phyloP scores from a whole-genome alignment of 2,329 filamentous ascomycete species.

The Ilyonectria sp. region DNA sequence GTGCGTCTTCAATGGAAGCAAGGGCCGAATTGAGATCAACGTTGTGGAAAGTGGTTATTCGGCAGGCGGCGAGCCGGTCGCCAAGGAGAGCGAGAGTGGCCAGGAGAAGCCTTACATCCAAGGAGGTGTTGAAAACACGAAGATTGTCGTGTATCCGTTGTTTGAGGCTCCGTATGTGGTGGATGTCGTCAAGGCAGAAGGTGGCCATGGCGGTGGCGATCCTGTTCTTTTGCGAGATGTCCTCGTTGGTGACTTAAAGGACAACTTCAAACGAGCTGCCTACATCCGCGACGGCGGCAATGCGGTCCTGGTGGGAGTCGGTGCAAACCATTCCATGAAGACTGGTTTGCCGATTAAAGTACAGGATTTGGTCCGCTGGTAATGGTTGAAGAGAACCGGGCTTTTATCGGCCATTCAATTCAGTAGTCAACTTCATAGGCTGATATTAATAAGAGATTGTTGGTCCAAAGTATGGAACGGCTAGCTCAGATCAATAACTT shows the following conservation, averaged over 20 bases:
- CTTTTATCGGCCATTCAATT: no score
- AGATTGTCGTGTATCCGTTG: conserved; percentile 66
- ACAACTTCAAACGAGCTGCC: conserved; percentile 67
- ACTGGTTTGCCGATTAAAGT: conserved; percentile 42
- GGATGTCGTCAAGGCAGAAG: conserved; percentile 65
- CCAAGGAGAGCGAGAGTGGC: conserved; percentile 64
- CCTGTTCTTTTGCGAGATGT: conserved; percentile 67
- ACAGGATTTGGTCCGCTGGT: conserved; percentile 42
- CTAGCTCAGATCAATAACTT: no score
- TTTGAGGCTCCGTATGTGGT: conserved; percentile 72
- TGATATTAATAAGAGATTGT: no score
- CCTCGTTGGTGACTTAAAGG: conserved; percentile 66
- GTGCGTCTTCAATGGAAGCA: conserved; percentile 71
- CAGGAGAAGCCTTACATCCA: conserved; percentile 41
- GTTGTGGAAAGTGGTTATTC: conserved; percentile 75
- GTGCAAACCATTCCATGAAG: conserved; percentile 69
- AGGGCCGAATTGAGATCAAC: conserved; percentile 72
- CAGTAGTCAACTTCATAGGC: no score
- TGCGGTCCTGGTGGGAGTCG: conserved; percentile 72
- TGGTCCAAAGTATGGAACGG: no score
- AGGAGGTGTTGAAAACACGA: conserved; percentile 52
- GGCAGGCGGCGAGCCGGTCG: conserved; percentile 67
- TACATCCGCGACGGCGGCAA: conserved; percentile 72
- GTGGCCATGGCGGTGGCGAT: conserved; percentile 74
- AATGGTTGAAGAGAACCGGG: neutral